A percentile compares a stretch with the other conserved stretches of the same genome.
phyloP scores from a whole-genome alignment of 495 filamentous ascomycete genomes.

The Terfezia boudieri region DNA sequence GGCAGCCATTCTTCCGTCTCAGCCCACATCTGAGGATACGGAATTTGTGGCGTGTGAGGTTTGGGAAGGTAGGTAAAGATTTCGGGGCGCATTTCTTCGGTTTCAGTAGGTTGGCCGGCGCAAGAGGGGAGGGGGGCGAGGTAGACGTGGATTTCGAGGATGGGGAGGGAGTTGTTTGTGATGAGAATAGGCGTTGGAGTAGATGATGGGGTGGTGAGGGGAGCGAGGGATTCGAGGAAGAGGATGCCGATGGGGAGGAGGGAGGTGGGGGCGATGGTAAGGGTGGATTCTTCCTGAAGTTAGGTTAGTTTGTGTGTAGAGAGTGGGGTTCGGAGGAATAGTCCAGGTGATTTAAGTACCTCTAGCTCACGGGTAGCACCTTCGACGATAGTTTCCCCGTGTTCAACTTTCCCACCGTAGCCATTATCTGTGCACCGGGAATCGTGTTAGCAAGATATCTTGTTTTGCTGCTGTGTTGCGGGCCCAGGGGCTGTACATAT shows the following conservation, averaged over 20 bases:
- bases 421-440: slow-evolving; percentile 10
- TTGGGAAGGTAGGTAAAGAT: neutral
- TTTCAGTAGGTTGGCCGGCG: slow-evolving; percentile 3
- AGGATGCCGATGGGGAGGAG: slow-evolving; percentile 5
- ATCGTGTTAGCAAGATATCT: too few relatives aligned
- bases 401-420: slow-evolving; percentile 19
- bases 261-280: neutral
- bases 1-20: slow-evolving; percentile 13
- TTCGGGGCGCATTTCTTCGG: slow-evolving; percentile 16
- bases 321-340: neutral
- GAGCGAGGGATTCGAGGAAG: slow-evolving; percentile 14
- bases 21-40: slow-evolving; percentile 15
- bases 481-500: too few relatives aligned
- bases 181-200: slow-evolving; percentile 15
- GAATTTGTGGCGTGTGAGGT: slow-evolving; percentile 5
- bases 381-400: slow-evolving; percentile 11
- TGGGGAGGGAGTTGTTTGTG: slow-evolving; percentile 1
- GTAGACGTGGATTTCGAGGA: neutral
- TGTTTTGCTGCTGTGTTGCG: too few relatives aligned
- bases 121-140: neutral
- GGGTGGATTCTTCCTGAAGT: slow-evolving; percentile 1
- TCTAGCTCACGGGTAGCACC: slow-evolving; percentile 17
- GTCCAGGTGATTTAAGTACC: neutral
- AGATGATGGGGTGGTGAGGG: slow-evolving; percentile 4
- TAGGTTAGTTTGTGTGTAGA: slow-evolving; percentile 15